Conservation (phyloP, 2,329 filamentous ascomycete species). For the Penicillium sp. region DNA sequence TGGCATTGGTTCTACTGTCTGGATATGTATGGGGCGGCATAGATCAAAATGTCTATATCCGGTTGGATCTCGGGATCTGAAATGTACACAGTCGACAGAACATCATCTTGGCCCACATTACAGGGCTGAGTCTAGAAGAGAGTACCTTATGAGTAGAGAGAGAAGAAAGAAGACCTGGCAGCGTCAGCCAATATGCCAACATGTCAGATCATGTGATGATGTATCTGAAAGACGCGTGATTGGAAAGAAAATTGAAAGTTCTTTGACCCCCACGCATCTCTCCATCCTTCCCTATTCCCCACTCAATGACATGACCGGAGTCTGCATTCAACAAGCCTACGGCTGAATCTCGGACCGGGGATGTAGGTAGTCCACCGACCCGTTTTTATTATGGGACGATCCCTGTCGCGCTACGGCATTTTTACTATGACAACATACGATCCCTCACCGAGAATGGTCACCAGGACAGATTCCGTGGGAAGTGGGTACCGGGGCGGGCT, state of each 20-base stretch:
- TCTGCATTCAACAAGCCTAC: neutral
- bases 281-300: neutral
- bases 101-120: too few species aligned
- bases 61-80: too few species aligned
- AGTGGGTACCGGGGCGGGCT: neutral
- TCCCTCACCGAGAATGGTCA: neutral
- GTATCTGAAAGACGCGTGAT: too few species aligned
- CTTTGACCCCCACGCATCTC: neutral
- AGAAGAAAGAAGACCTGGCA: too few species aligned
- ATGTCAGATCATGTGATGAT: too few species aligned
- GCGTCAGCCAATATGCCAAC: too few species aligned
- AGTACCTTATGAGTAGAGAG: too few species aligned
- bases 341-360: neutral
- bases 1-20: too few species aligned
- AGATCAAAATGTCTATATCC: too few species aligned
- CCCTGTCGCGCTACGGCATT: neutral
- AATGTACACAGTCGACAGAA: too few species aligned
- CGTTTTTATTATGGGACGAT: neutral
- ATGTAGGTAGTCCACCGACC: neutral
- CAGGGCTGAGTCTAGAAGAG: too few species aligned
- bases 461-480: neutral
- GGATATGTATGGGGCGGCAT: too few species aligned
- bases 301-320: neutral
- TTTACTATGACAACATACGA: neutral
- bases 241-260: neutral